Conservation (phyloP, 1,139 yeast genomes). For the Sugiyamaella pinicola region DNA sequence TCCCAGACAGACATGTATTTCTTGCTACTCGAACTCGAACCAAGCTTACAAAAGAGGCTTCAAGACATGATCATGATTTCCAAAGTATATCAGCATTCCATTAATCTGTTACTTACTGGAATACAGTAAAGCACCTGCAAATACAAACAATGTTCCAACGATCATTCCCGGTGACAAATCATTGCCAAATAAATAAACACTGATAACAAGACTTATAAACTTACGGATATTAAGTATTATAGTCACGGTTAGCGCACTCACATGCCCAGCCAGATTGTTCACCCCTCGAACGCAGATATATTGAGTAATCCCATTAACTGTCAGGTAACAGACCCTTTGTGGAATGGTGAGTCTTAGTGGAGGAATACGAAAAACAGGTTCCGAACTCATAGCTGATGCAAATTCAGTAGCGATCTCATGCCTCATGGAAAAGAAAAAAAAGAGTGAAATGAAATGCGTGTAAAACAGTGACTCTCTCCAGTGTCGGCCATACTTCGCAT, state of each 20-base stretch:
- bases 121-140: conserved; percentile 58
- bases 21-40: no score
- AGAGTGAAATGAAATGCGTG: conserved; percentile 58
- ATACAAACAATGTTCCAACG: conserved; percentile 55
- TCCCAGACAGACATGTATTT: no score
- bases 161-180: conserved; percentile 44
- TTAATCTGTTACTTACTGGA: conserved; percentile 17
- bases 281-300: conserved; percentile 69
- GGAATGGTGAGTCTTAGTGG: conserved; percentile 19
- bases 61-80: no score
- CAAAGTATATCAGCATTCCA: no score
- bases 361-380: conserved; percentile 16
- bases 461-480: conserved; percentile 71
- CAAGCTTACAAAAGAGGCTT: no score
- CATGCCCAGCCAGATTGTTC: conserved; percentile 57
- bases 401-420: conserved; percentile 26
- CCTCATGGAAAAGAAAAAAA: conserved; percentile 51
- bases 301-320: conserved; percentile 60
- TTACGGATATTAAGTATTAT: conserved; percentile 63
- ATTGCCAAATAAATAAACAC: conserved; percentile 54
- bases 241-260: conserved; percentile 63
- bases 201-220: conserved; percentile 58
- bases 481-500: conserved; percentile 53
- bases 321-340: conserved; percentile 37
- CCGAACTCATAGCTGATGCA: conserved; percentile 12